Base-by-base conservation (phyloP, 345 rosid species). In the Citrus unshiu region DNA sequence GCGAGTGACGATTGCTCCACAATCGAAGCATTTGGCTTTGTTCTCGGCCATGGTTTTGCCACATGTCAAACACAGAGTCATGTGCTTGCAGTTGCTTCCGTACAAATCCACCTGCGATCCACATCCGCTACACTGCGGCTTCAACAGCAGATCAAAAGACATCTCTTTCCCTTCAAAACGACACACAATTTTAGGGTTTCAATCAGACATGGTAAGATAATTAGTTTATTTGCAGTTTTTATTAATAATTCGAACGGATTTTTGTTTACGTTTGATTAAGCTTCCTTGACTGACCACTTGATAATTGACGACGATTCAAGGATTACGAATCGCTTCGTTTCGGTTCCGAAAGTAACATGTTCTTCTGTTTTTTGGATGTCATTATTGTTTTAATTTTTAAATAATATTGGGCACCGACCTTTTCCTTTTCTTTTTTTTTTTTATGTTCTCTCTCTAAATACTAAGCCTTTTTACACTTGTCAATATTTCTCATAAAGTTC, bases 11-110 rank as follows among this genome's bases (percentile, higher is more conserved):
- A 84, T 10, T 68, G 87, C 76, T 75, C 98, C 98, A 74, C 99
- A 96, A 5, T 96, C 98, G 68, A 77, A 85, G 85, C 99, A 96
- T 77, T 89, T 91, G n/a, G 78, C 89, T 56, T 81, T 78, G 35
- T 83, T 89, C 90, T 91, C 91, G 4, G 99, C 99, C 98, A 96
- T 94, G 76, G 88, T 85, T 87, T 91, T 93, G 81, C 98, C 99
- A 65, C 98, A 96, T 71, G 82, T 85, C 75, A 95, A 85, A 82
- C 98, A 96, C 32, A 94, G 78, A 6, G 98, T 96, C 97, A 96
- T 91, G 87, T 96, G 99, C 88, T 90, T 96, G 77, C 99, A 96
- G 46, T 87, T 85, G 88, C 97, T 94, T 54, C 98, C 99, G 54
- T 94, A 96, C 69, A 96, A 84, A 74, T 96, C 94, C 27, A 87